Percentiles rank a stretch among this genome's conserved stretches.
phyloP scores from a whole-genome alignment of 495 filamentous ascomycete species.

The Cercophora newfieldiana region DNA sequence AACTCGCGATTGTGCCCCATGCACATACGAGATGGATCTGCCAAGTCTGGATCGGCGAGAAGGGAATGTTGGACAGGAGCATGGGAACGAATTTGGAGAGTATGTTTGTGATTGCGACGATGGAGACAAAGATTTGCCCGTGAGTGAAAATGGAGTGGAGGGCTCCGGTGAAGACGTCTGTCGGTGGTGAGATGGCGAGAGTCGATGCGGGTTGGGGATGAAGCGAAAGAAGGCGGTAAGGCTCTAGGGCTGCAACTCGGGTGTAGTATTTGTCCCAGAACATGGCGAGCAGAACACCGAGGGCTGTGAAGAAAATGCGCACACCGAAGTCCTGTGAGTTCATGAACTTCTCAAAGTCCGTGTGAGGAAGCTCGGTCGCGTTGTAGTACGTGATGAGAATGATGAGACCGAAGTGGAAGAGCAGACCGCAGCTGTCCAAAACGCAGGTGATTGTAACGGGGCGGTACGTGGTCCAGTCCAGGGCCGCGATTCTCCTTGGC shows the following conservation, averaged over 20 bases:
- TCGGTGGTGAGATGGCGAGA: neutral
- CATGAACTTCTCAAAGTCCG: conserved; percentile 8
- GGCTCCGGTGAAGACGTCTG: neutral
- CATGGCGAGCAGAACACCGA: conserved; percentile 3
- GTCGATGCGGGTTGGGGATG: neutral
- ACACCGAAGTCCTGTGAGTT: conserved; percentile 7
- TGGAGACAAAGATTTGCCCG: neutral
- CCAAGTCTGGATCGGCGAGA: neutral
- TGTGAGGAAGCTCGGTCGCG: neutral
- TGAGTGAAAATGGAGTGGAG: neutral
- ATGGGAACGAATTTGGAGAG: neutral
- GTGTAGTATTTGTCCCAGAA: conserved; percentile 13
- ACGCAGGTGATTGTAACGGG: neutral
- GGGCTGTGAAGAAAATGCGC: neutral
- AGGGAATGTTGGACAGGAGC: neutral
- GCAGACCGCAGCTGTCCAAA: neutral
- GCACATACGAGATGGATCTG: neutral
- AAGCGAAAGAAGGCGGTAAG: neutral
- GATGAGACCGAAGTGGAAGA: no score
- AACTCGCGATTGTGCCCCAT: neutral
- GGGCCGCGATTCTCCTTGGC: no score
- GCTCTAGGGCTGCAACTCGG: neutral
- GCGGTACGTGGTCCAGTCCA: no score
- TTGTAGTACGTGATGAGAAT: neutral
- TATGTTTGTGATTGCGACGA: neutral